phyloP scores from a whole-genome alignment of 116 monocot genomes.

The Dioscorea cayenensis region DNA sequence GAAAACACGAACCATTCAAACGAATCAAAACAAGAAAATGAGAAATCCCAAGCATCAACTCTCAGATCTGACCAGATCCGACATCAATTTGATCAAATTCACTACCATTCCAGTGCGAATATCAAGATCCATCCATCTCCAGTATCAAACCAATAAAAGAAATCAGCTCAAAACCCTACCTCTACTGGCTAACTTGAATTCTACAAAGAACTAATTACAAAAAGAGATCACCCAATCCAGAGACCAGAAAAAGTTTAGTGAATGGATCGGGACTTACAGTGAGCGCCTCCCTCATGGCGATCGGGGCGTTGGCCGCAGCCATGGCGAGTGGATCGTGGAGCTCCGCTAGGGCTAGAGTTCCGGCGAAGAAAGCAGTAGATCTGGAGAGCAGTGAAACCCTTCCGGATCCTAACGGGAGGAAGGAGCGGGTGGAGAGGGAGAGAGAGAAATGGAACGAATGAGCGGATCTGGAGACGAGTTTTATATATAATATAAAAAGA shows the following conservation, averaged over 20 bases:
- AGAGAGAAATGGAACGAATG: neutral
- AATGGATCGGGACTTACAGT: constrained; percentile 26
- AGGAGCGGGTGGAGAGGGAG: neutral
- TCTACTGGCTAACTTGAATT: neutral
- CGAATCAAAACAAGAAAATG: no score
- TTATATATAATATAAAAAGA: neutral
- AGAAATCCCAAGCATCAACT: neutral
- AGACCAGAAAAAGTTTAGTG: neutral
- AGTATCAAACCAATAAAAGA: neutral
- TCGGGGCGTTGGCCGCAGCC: constrained; percentile 70
- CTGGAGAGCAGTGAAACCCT: constrained; percentile 1
- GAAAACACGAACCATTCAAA: neutral
- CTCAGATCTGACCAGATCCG: constrained; percentile 1
- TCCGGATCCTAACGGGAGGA: neutral
- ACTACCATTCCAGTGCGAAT: neutral
- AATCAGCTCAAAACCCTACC: neutral
- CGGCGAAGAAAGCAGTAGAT: neutral
- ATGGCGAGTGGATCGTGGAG: constrained; percentile 32
- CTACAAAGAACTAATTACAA: neutral
- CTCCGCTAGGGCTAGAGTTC: neutral
- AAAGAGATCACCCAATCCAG: no score
- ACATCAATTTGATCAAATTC: neutral
- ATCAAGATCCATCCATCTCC: neutral
- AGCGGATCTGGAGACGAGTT: neutral
- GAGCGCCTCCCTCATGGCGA: constrained; percentile 57